Percentiles rank a stretch among this genome's conserved stretches.
Evolutionary conservation across 1,284 basidiomycete species (phyloP).

Genomic region (Takashimella koratensis): DNA sequence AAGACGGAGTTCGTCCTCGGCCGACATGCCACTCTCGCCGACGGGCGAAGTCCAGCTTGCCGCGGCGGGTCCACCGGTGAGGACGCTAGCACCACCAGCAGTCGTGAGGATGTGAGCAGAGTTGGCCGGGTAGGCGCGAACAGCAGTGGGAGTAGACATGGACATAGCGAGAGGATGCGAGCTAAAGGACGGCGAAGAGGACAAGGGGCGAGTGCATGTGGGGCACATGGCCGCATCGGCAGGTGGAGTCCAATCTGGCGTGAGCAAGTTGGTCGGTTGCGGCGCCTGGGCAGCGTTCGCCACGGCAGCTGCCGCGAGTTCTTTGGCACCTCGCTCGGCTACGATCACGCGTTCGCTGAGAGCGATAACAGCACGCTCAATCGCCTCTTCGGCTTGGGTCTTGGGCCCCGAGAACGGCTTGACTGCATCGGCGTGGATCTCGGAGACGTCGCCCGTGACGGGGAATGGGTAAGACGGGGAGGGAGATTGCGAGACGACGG

Average conservation of each 20-base stretch:
- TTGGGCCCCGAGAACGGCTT: constrained; percentile 23
- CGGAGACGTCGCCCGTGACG: constrained; percentile 3
- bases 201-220: constrained; percentile 22
- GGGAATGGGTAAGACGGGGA: constrained; percentile 40
- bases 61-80: constrained; percentile 24
- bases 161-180: constrained; percentile 25
- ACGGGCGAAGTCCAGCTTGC: constrained; percentile 21
- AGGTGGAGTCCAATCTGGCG: constrained; percentile 35
- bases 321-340: constrained; percentile 13
- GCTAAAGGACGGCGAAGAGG: constrained; percentile 13
- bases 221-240: constrained; percentile 17
- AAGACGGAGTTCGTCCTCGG: constrained; percentile 66
- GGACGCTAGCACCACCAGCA: constrained; percentile 17
- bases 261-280: constrained; percentile 14
- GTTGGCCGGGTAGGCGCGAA: constrained; percentile 5
- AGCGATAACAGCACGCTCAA: constrained; percentile 37
- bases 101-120: constrained; percentile 16
- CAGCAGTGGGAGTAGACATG: constrained; percentile 20
- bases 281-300: neutral
- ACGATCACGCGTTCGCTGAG: constrained; percentile 33
- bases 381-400: constrained; percentile 35
- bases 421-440: constrained; percentile 2
- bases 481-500: constrained; percentile 31
- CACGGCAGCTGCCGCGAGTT: constrained; percentile 2
- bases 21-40: constrained; percentile 43